Evolutionary conservation across 225 moss, liverwort and hornwort genomes (phyloP).

Genomic region (Bryum argenteum): DNA sequence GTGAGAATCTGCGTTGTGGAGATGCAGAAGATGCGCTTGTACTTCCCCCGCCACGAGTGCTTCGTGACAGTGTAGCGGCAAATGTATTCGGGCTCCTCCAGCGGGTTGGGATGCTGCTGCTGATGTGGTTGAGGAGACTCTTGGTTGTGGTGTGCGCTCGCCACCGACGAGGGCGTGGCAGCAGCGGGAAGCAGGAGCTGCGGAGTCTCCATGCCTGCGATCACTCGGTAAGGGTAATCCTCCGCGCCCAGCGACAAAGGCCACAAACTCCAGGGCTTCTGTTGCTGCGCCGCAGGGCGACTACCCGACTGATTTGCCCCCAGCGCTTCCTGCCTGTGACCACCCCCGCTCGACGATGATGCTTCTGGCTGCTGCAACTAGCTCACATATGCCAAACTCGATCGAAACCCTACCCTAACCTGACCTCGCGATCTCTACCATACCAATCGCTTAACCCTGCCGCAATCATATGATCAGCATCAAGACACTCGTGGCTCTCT

Average conservation of each 20-base stretch:
- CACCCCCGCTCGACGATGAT: constrained; percentile 9
- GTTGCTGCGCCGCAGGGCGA: constrained; percentile 78
- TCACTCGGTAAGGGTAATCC: constrained; percentile 63
- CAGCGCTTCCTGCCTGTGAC: constrained; percentile 66
- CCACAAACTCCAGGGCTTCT: constrained; percentile 89
- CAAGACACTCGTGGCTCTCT: not conserved
- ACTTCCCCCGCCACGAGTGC: constrained; percentile 96
- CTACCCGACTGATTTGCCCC: constrained; percentile 96
- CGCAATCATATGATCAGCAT: constrained; percentile 16
- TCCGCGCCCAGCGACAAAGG: constrained; percentile 81
- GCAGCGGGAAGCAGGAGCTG: constrained; percentile 51
- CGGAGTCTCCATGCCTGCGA: constrained; percentile 61
- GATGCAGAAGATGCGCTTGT: constrained; percentile 82
- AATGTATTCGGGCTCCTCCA: constrained; percentile 81
- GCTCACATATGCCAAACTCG: not conserved
- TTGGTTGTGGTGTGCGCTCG: constrained; percentile 28
- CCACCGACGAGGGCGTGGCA: constrained; percentile 19
- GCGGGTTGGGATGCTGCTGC: constrained; percentile 46
- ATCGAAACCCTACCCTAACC: not conserved
- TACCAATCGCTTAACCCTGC: constrained; percentile 15
- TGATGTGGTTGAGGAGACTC: constrained; percentile 13
- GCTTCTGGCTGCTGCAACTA: not conserved
- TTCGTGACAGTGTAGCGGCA: constrained; percentile 85
- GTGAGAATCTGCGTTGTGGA: constrained; percentile 75
- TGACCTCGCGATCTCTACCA: not conserved